Evolutionary conservation across 306 rosid genomes (phyloP), one percentile per base, ranked within the genome.

Genomic region (Amphicarpaea edgeworthii): DNA sequence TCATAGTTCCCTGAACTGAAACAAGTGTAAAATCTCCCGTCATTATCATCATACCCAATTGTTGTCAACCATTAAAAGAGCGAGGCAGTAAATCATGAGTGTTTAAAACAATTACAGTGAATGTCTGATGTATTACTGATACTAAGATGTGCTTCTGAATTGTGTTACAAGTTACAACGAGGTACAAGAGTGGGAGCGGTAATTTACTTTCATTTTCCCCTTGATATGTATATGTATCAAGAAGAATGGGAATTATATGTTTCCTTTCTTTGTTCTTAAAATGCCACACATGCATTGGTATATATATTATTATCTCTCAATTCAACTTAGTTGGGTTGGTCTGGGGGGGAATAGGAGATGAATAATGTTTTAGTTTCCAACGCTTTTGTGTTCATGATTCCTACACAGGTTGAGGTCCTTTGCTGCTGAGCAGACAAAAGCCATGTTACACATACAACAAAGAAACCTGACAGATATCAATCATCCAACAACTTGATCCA

Each of bases 361-460:
- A 77, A 79, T 67, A 45, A 41, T 69, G 3, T 76, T 47, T 23
- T 43, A 17, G 84, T 78, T 77, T 73, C 75, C 79, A 73, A 81
- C 50, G 76, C 23, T 38, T 40, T 82, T 46, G 23, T 83, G 73
- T 77, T 74, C 73, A 60, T 85, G 85, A 68, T 82, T 81, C 79
- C 72, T 86, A 81, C 85, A 78, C 82, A 82, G 82, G 84, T 86
- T 83, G 84, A 78, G 78, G 86, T 83, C 77, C 70, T 50, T 74
- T 74, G 49, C 85, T 75, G 83, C 82, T 75, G 87, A 72, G 79
- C 84, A 78, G 77, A 74, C 65, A 81, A 82, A 82, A 42, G 54
- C 74, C 79, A 21, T 77, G 59, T 67, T 72, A 64, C 84, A 16
- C 68, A 83, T 70, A 53, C 86, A 70, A 76, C 88, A 70, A 76